phyloP scores from a whole-genome alignment of 768 basidiomycete genomes.

The Lentinus brumalis region DNA sequence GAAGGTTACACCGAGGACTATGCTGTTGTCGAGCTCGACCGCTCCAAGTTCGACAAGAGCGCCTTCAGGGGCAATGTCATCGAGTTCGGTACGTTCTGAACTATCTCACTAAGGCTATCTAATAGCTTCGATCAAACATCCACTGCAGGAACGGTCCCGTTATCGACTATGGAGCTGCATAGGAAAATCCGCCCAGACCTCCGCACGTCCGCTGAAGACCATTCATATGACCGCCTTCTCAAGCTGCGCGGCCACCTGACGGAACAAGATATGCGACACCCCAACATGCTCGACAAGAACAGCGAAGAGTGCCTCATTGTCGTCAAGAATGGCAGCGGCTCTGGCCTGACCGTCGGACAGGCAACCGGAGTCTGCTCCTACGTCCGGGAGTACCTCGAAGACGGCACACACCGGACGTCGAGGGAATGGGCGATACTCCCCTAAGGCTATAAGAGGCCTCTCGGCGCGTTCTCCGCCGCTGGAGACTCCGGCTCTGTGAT shows the following conservation, averaged over 20 bases:
- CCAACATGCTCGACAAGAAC: constrained; percentile 26
- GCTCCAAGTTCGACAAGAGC: constrained; percentile 8
- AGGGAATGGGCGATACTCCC: constrained; percentile 8
- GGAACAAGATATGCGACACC: constrained; percentile 33
- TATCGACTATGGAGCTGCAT: too few species aligned
- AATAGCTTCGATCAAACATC: too few species aligned
- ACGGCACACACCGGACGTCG: background rate
- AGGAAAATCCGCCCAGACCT: too few species aligned
- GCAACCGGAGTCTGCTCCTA: background rate
- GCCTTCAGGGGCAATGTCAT: constrained; percentile 21
- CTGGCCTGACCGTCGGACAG: constrained; percentile 1
- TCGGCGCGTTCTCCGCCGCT: constrained; percentile 21
- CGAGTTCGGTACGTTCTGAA: constrained; percentile 29
- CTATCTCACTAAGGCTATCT: background rate
- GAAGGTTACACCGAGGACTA: constrained; percentile 22
- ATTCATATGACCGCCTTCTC: constrained; percentile 1
- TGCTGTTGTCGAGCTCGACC: constrained; percentile 21
- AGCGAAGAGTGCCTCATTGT: constrained; percentile 35
- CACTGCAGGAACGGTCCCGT: too few species aligned
- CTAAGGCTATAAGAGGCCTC: constrained; percentile 1
- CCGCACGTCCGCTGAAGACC: too few species aligned
- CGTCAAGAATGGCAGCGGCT: constrained; percentile 34
- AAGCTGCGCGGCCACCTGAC: constrained; percentile 19
- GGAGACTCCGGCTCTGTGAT: constrained; percentile 29
- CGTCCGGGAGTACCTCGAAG: background rate